phyloP scores from a whole-genome alignment of 2,329 filamentous ascomycete genomes.

The Ceratocystis cacaofunesta region DNA sequence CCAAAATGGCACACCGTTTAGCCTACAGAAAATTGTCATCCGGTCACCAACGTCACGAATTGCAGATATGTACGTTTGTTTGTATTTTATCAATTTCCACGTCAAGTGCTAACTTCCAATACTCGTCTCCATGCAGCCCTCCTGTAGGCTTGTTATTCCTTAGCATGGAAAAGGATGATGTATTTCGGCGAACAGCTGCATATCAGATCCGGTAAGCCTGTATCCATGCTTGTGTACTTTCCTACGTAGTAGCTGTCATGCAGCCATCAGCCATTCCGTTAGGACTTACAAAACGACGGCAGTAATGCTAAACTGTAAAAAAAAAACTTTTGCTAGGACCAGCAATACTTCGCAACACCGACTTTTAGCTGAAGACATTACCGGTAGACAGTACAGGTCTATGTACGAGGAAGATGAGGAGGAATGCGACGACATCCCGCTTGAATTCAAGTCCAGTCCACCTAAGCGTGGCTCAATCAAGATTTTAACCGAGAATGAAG shows the following conservation, averaged over 20 bases:
- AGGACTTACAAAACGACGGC: conserved; percentile 5
- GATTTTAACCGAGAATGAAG: conserved; percentile 20
- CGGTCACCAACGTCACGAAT: conserved; percentile 47
- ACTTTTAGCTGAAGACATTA: background rate
- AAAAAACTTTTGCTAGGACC: background rate
- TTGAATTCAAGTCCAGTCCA: conserved; percentile 35
- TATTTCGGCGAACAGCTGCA: conserved; percentile 55
- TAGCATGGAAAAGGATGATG: conserved; percentile 66
- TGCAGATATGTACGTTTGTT: background rate
- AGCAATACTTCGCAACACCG: background rate
- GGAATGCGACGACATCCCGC: conserved; percentile 25
- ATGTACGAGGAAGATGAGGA: conserved; percentile 28
- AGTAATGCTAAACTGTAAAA: background rate
- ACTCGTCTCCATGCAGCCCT: background rate
- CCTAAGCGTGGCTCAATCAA: conserved; percentile 41
- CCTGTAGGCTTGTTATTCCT: conserved; percentile 72
- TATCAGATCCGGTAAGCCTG: conserved; percentile 56
- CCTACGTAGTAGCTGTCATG: background rate
- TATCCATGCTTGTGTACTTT: background rate
- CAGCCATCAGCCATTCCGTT: conserved; percentile 17
- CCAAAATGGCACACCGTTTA: conserved; percentile 65
- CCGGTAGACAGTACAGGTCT: background rate
- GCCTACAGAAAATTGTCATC: conserved; percentile 71
- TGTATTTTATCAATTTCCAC: background rate
- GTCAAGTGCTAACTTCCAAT: background rate